Conservation (phyloP, 192 early-diverging fungal genomes). For the Backusella mclennaniae region DNA sequence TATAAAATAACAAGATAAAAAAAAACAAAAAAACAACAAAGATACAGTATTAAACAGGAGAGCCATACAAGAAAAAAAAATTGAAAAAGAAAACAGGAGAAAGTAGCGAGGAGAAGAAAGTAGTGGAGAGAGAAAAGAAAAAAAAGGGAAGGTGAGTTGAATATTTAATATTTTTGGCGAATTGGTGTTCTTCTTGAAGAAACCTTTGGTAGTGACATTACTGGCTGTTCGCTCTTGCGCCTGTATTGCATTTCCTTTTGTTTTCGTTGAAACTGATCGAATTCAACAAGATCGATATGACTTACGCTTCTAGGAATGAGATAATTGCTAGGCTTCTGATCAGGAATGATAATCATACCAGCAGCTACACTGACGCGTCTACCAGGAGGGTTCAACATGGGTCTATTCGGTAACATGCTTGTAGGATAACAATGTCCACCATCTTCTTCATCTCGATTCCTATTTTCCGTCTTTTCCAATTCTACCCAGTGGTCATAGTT, state of each 20-base stretch:
- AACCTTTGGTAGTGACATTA: background rate
- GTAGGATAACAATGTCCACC: background rate
- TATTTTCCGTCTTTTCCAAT: conserved; percentile 23
- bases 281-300: conserved; percentile 8
- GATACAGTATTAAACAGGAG: too few relatives aligned
- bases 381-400: conserved; percentile 21
- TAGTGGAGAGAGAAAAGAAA: background rate
- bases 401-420: conserved; percentile 7
- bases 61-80: background rate
- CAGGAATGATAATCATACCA: conserved; percentile 44
- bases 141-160: background rate
- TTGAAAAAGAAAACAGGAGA: background rate
- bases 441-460: background rate
- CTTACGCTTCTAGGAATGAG: conserved; percentile 27
- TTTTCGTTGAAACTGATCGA: background rate
- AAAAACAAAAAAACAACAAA: too few relatives aligned
- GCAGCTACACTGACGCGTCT: conserved; percentile 40
- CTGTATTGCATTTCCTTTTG: background rate
- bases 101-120: background rate
- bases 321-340: conserved; percentile 19
- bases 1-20: too few relatives aligned
- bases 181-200: background rate
- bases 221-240: conserved; percentile 20
- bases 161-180: background rate
- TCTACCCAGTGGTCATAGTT: conserved; percentile 60